Base-by-base conservation (phyloP, 352 stramenopile genomes). In the Thalassiosira pacifica region DNA sequence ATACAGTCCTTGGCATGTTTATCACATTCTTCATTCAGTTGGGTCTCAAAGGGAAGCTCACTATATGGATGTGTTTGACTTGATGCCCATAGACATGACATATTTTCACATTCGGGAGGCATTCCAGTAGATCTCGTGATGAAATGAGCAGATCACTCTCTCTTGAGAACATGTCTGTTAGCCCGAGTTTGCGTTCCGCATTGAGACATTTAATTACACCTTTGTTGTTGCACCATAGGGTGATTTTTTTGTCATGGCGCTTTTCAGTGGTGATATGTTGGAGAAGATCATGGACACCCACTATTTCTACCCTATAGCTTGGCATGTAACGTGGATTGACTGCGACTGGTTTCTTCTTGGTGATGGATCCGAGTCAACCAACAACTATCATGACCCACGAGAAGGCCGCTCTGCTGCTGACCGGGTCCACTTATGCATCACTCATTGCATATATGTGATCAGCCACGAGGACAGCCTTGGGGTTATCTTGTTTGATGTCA, bases 1-100 rank as follows among this genome's bases (percentile, higher is more conserved):
- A 72, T 37, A 31, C 57, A 70, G 42, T 72, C 22, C 57, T 79
- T 79, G n/a, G 72, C 59, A 10, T 19, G 29, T 11, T 22, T 11
- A 34, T 79, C 59, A 32, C 59, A 79, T 16, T 65, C 72, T 18
- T 52, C 32, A 13, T 72, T 79, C 5, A 79, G n/a, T 40, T 53
- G 31, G 0, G 52, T 59, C 40, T 71, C 29, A 22, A 72, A 61
- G 40, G 72, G 34, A 1, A 55, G 22, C 1, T 70, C 40, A 0
- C 70, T 60, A 37, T 55, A 71, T 5, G 5, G n/a, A 27, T 40
- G 8, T 60, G 9, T 31, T 63, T 26, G 10, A 11, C 10, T 45
- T 42, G 22, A 64, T 42, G 48, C 61, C 55, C 34, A 42, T 42
- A 42, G 4, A 42, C 10, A 37, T 67, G 55, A 24, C 2, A 42